phyloP scores from a whole-genome alignment of 371 early-diverging fungal genomes.

The Mortierella sp. region DNA sequence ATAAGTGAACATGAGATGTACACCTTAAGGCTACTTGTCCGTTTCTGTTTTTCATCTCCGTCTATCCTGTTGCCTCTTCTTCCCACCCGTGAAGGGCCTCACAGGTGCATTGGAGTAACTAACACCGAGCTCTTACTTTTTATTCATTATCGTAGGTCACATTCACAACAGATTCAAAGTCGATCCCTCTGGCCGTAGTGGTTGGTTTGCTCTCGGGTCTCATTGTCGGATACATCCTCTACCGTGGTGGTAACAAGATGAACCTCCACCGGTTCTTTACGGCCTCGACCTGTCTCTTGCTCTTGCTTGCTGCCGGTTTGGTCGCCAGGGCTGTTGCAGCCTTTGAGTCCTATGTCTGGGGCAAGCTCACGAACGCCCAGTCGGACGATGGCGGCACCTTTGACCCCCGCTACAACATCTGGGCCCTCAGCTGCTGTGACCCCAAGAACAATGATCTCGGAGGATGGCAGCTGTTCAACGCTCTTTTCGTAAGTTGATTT shows the following conservation, averaged over 20 bases:
- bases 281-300: conserved; percentile 75
- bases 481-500: conserved; percentile 64
- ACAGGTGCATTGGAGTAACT: background rate
- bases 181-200: conserved; percentile 85
- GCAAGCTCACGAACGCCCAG: conserved; percentile 59
- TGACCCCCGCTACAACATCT: conserved; percentile 63
- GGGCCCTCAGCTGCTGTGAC: conserved; percentile 53
- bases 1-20: background rate
- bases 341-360: conserved; percentile 43
- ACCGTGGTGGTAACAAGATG: conserved; percentile 76
- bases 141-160: conserved; percentile 67
- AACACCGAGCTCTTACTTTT: background rate
- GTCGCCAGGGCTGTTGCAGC: conserved; percentile 65
- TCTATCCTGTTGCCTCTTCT: background rate
- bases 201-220: conserved; percentile 75
- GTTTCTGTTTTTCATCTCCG: conserved; percentile 9
- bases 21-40: background rate
- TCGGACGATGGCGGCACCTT: conserved; percentile 60
- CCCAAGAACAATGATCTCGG: conserved; percentile 53
- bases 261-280: conserved; percentile 83
- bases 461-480: conserved; percentile 81
- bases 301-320: conserved; percentile 84
- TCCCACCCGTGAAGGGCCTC: background rate
- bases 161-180: conserved; percentile 68
- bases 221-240: conserved; percentile 77